Evolutionary conservation across 352 stramenopile genomes (phyloP).

Genomic region (Phytophthora pini): DNA sequence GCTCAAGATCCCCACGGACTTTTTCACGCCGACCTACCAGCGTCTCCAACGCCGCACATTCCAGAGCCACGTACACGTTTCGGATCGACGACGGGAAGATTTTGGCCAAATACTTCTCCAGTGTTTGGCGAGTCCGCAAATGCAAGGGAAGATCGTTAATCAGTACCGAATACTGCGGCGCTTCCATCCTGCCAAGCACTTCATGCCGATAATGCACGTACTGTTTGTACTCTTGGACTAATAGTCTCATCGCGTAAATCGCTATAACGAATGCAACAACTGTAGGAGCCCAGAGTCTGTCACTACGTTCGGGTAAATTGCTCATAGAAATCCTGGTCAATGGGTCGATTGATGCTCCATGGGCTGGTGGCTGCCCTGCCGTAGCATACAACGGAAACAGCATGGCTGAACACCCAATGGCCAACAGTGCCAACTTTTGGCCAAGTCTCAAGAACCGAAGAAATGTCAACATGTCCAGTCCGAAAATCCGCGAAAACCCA

Average conservation of each 20-base stretch:
- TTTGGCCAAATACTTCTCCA: slow-evolving; percentile 75
- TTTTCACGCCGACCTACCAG: slow-evolving; percentile 61
- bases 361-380: too few relatives aligned
- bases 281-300: slow-evolving; percentile 68
- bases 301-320: slow-evolving; percentile 60
- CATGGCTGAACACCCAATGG: slow-evolving; percentile 54
- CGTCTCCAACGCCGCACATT: slow-evolving; percentile 64
- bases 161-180: slow-evolving; percentile 79
- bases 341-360: slow-evolving; percentile 52
- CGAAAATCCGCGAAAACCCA: slow-evolving; percentile 57
- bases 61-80: slow-evolving; percentile 73
- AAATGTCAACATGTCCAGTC: slow-evolving; percentile 78
- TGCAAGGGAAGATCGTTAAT: slow-evolving; percentile 71
- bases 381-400: slow-evolving; percentile 82
- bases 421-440: slow-evolving; percentile 71
- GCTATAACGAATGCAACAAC: slow-evolving; percentile 60
- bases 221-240: slow-evolving; percentile 68
- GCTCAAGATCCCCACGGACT: slow-evolving; percentile 56
- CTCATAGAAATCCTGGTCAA: slow-evolving; percentile 79
- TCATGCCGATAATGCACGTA: slow-evolving; percentile 71
- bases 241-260: slow-evolving; percentile 60
- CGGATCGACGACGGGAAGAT: slow-evolving; percentile 71
- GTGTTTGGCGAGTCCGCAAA: slow-evolving; percentile 61
- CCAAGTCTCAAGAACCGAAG: slow-evolving; percentile 74
- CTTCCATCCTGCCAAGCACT: slow-evolving; percentile 56